phyloP scores from a whole-genome alignment of 108 stramenopile species.

The Fragilariopsis cylindrus region DNA sequence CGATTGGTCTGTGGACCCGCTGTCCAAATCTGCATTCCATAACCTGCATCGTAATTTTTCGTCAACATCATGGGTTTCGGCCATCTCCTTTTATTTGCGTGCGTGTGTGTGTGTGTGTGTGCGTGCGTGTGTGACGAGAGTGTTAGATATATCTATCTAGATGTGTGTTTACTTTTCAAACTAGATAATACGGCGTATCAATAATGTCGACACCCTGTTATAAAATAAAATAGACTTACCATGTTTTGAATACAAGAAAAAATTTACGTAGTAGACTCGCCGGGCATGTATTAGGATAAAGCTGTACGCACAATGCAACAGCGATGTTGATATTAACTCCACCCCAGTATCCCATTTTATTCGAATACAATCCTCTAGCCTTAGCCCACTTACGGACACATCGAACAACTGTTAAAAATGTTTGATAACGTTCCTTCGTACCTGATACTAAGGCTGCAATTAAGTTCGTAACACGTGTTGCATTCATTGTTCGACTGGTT shows the following conservation, averaged over 20 bases:
- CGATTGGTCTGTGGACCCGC: constrained; percentile 45
- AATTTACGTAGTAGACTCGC: constrained; percentile 85
- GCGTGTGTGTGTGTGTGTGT: too few species aligned
- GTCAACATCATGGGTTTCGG: constrained; percentile 88
- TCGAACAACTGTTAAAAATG: constrained; percentile 86
- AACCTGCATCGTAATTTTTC: constrained; percentile 81
- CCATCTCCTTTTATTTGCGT: constrained; percentile 45
- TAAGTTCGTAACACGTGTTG: constrained; percentile 95
- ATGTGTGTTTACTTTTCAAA: neutral
- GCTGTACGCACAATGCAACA: constrained; percentile 90
- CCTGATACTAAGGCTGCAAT: constrained; percentile 89
- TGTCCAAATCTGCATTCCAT: constrained; percentile 82
- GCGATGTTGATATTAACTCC: constrained; percentile 98
- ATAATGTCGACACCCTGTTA: neutral
- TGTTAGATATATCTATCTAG: too few species aligned
- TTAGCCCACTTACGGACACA: constrained; percentile 96
- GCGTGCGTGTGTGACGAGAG: too few species aligned
- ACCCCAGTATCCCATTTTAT: constrained; percentile 98
- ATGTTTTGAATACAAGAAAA: constrained; percentile 89
- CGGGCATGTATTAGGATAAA: constrained; percentile 90
- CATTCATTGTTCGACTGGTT: constrained; percentile 95
- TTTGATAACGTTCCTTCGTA: constrained; percentile 74
- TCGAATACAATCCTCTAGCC: constrained; percentile 94
- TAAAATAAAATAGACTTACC: constrained; percentile 38
- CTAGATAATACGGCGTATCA: neutral